Conservation (phyloP, 2,329 filamentous ascomycete genomes). For the Pyricularia sp. region DNA sequence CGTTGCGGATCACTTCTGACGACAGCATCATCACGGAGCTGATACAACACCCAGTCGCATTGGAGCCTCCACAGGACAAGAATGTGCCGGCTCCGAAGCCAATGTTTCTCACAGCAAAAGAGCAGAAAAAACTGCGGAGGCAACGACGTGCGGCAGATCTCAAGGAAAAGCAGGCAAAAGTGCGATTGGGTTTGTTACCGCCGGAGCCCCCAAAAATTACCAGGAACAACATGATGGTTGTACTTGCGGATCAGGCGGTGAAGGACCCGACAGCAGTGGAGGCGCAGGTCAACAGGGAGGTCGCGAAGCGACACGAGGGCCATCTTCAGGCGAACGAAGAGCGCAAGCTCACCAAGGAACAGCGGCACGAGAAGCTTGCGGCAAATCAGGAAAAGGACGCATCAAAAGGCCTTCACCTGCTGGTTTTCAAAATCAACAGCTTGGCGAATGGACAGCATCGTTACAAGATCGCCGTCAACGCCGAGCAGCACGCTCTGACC, state of each 20-base stretch:
- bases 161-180: constrained; percentile 95
- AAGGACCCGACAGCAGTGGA: constrained; percentile 97
- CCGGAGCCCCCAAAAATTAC: constrained; percentile 93
- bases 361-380: constrained; percentile 71
- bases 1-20: constrained; percentile 60
- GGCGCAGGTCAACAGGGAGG: constrained; percentile 83
- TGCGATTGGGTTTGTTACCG: constrained; percentile 76
- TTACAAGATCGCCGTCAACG: constrained; percentile 86
- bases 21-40: constrained; percentile 84
- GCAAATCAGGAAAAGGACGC: constrained; percentile 79
- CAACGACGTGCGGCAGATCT: constrained; percentile 84
- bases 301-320: constrained; percentile 68
- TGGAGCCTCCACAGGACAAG: constrained; percentile 86
- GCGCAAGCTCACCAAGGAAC: constrained; percentile 77
- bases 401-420: constrained; percentile 68
- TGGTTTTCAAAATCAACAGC: constrained; percentile 80
- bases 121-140: constrained; percentile 80
- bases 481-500: constrained; percentile 75
- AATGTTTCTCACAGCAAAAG: constrained; percentile 82
- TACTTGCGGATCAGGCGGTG: constrained; percentile 79
- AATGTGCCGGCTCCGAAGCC: constrained; percentile 68
- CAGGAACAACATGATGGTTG: constrained; percentile 94
- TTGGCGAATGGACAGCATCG: constrained; percentile 88
- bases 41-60: constrained; percentile 81
- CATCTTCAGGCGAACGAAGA: constrained; percentile 72